Base-by-base conservation (phyloP, 345 rosid species). In the Atalantia buxifolia region DNA sequence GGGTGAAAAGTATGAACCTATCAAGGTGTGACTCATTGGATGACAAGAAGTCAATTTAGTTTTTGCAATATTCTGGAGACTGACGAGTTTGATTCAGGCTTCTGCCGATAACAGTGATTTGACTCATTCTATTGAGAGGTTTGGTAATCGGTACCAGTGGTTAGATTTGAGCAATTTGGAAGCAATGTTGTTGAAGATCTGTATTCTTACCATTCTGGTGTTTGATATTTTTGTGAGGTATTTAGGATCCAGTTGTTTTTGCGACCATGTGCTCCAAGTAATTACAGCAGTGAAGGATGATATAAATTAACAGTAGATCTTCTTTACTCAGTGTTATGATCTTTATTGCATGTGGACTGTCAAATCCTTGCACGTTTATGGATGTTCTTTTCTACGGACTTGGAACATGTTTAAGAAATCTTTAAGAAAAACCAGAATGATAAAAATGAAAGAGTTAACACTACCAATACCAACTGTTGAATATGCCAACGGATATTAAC, bases 1-100 rank as follows among this genome's bases (percentile, higher is more conserved):
- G 68, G 90, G 98, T 77, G 99, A 92, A 81, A 91, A 85, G 74
- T 94, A 94, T 6, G 94, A 90, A 61, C 75, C 90, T 42, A 85
- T 95, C 82, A 93, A 89, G 86, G 92, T 81, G 76, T 95, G 89
- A 86, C 10, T 66, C 40, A 66, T 66, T 61, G 13, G 73, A 48
- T 63, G 68, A 28, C 12, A 25, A 64, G 40, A 61, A 6, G 28
- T 24, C 22, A 36, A 9, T 33, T 31, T 2, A 19, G 16, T 61
- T 61, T 70, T 22, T 4, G 35, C 25, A 8, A 14, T 63, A 6
- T 25, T 45, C 19, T 30, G 45, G 30, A 64, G 61, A 9, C 70
- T 45, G 61, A 63, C 2, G 4, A 63, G 27, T 64, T 63, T 28
- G n/a, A 28, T 27, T n/a, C 57, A 5, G 64, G 55, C 48, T 33